Evolutionary conservation across 2,329 filamentous ascomycete species (phyloP), one percentile per base, ranked within the genome.

Genomic region (Clonostachys chloroleuca): DNA sequence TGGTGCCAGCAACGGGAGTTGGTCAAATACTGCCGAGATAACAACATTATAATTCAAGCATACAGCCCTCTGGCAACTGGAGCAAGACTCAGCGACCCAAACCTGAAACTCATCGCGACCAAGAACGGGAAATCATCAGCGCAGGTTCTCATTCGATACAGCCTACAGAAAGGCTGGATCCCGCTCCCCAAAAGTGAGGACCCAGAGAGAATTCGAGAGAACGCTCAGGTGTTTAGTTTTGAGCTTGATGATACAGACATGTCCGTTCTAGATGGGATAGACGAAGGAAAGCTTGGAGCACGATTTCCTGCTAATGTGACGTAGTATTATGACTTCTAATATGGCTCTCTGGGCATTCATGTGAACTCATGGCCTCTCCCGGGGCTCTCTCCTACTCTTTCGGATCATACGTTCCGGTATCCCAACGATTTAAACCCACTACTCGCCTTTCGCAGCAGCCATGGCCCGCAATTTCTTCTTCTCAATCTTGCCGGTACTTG

Each of bases 401-500:
- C 42, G 13, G n/a, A 12, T 43, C 20, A 16, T 33, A 17, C 20
- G 34, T 30, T 12, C 24, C 9, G 24, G 24, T 30, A 30, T 30
- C 24, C 24, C 24, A 30, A 30, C 24, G 24, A 30, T 30, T 30
- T 30, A 9, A 30, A 30, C 30, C 10, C 34, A 24, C 16, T 30
- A 39, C 18, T 18, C 12, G 14, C 36, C 37, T 40, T 47, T 59
- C 81, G 89, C 20, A n/a, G 42, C 8, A 3, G 87, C 88, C 92
- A 92, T 96, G 56, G 89, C 86, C 50, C 94, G 74, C 47, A 99
- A 67, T 7, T 95, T 81, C 59, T 96, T 97, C 81, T 99, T 99
- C 78, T 90, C 86, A 50, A 97, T 78, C 77, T 99, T 99, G 4
- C 94, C 94, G 1, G 94, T 99, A 65, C 88, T 94, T 30, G 94